Base-by-base conservation (phyloP, 129 eudicot genomes). In the Escallonia herrerae region DNA sequence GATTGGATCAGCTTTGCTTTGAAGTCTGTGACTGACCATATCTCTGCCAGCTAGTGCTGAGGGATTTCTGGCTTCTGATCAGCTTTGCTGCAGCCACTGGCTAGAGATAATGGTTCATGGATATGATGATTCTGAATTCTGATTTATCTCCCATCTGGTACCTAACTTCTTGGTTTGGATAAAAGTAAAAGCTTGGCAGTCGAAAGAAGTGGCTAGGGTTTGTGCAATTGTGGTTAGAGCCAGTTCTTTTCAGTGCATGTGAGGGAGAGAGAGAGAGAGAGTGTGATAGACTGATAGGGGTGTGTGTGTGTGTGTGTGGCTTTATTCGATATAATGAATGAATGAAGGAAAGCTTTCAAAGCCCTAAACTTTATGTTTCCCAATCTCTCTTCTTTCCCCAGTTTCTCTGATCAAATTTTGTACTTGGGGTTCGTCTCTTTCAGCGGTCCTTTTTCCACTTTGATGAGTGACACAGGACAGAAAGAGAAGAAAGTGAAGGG, bases 361-460 rank as follows among this genome's bases (percentile, higher is more conserved):
- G 14, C 12, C 13, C 39, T 43, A 6, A 2, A 37, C 6, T 39
- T 50, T 64, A 3, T 11, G 14, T 33, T 33, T 46, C 43, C n/a
- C 22, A 22, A 22, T 46, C 68, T 15, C 9, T 50, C 12, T 64
- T n/a, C n/a, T n/a, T n/a, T n/a, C n/a, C n/a, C n/a, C 2, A 3
- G 11, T 45, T 9, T 14, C 4, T 22, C 54, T 49, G 54, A 49
- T 49, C 54, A 7, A 38, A 5, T 64, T 40, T 52, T 64, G 69
- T 64, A 64, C 69, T 64, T 64, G 15, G 33, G 15, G 45, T 64
- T 49, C 49, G 69, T 64, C 69, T 47, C 57, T 64, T 64, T 64
- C 15, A 12, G n/a, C 10, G 11, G 39, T 63, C 5, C 6, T 62
- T 62, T 63, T 9, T 47, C n/a, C 51, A 39, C 2, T 22, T 22